Evolutionary conservation across 495 filamentous ascomycete genomes (phyloP).

Genomic region (Penicillium verhagenii): DNA sequence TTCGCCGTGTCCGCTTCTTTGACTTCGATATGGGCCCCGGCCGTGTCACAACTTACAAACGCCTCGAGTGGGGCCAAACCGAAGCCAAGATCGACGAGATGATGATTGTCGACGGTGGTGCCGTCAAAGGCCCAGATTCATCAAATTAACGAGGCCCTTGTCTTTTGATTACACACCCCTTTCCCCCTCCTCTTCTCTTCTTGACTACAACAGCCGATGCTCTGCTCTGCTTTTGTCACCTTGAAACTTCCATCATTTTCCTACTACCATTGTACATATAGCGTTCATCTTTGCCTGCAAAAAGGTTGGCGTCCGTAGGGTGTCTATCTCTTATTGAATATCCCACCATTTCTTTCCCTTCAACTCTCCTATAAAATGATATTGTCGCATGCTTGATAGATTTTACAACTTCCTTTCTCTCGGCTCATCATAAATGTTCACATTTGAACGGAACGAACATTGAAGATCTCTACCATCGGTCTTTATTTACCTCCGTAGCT

Average conservation of each 20-base stretch:
- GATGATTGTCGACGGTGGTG: slow-evolving; percentile 82
- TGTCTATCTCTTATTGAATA: slow-evolving; percentile 22
- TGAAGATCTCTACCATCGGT: too few species aligned
- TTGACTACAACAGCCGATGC: neutral
- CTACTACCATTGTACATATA: slow-evolving; percentile 28
- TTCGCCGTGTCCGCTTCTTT: slow-evolving; percentile 81
- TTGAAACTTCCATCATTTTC: slow-evolving; percentile 9
- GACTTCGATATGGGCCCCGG: slow-evolving; percentile 90
- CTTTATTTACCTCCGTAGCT: too few species aligned
- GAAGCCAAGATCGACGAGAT: slow-evolving; percentile 74
- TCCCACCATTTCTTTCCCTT: slow-evolving; percentile 2
- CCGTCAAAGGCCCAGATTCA: slow-evolving; percentile 41
- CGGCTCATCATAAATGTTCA: too few species aligned
- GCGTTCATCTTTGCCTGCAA: slow-evolving; percentile 17
- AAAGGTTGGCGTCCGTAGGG: slow-evolving; percentile 24
- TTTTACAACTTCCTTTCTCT: too few species aligned
- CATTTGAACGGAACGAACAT: too few species aligned
- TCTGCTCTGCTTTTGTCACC: slow-evolving; percentile 10
- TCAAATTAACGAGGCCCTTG: slow-evolving; percentile 12
- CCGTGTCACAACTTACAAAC: slow-evolving; percentile 86
- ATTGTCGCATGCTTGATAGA: neutral
- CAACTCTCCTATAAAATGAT: neutral
- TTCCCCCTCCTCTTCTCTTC: slow-evolving; percentile 14
- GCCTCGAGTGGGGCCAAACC: slow-evolving; percentile 79
- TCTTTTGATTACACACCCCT: slow-evolving; percentile 4